Base-by-base conservation (phyloP, 1,139 yeast species). In the Hyphopichia burtonii region DNA sequence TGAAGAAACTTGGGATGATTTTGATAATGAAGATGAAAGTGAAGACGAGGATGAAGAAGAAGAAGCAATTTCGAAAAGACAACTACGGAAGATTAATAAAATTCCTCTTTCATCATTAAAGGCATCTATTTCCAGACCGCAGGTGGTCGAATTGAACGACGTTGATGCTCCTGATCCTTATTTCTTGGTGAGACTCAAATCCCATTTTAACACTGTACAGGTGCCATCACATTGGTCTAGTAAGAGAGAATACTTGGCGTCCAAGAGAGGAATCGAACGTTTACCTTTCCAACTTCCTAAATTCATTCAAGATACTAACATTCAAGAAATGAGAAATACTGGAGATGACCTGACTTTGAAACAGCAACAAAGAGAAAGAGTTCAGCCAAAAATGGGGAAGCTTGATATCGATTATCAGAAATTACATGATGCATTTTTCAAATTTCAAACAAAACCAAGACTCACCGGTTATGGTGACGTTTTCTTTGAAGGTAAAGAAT, bases 221-320 rank as follows among this genome's bases (percentile, higher is more conserved):
- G 90, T 91, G 0, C 98, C 99, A 0, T 60, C 66, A 0, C 96
- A 90, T 59, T 93, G 99, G 99, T 80, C 80, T 43, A 66, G 76
- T 12, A 89, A 89, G 55, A 67, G 88, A 41, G 96, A 88, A 38
- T 91, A 84, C 52, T 66, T 93, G n/a, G 73, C 93, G 0, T 74
- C 83, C 0, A 76, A 82, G 50, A 74, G 86, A 44, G 87, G 94
- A 1, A 53, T 82, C n/a, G 91, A 84, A 45, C 80, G 82, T 51
- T 74, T 75, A 7, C 87, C 91, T 0, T 93, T 87, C 58, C 81
- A 80, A 52, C 68, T 93, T 14, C 99, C 99, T 0, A 74, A 78
- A 36, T 86, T 80, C 51, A 89, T 93, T 36, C 74, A 71, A 38
- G 90, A 82, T 42, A 93, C 98, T 0, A 97, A 96, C 1, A 90